Base-by-base conservation (phyloP, 148 eudicot genomes). In the Drosera capensis region DNA sequence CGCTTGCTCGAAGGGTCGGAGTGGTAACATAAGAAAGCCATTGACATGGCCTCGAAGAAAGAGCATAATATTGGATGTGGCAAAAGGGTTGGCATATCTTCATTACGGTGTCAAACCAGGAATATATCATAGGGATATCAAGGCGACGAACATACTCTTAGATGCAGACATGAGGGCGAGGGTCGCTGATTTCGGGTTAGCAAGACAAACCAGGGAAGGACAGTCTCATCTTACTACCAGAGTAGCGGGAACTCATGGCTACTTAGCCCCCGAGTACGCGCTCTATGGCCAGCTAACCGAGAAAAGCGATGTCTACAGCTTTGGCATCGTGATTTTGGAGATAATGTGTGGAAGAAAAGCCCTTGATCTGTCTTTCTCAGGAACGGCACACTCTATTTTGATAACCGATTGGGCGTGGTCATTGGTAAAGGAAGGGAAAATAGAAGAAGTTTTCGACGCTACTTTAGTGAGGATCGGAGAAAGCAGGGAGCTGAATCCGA, bases 341-440 rank as follows among this genome's bases (percentile, higher is more conserved):
- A 80, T 71, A 3, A 70, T 85, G 86, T 74, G 90, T 46, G 90
- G 90, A 36, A 77, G 79, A 52, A 85, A 70, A 56, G 95, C 86
- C 16, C 80, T 85, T 48, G 95, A 85, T 65, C 50, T 80, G 13
- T 66, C 85, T 7, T 67, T 66, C n/a, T 38, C 72, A 9, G 79
- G 66, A 25, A 64, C 85, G 1, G 64, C 84, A 5, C 70, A 66
- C n/a, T 57, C 74, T 8, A 71, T 84, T 39, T 47, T 80, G 31
- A 60, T 85, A 46, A 80, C 90, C 0, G 90, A 84, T 57, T 84
- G 82, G 90, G 95, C 79, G 20, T 85, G 95, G 90, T 71, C 82
- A 1, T 62, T 74, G 25, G 76, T 74, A 44, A 85, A 77, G 55
- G 65, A 58, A 3, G 90, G 74, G 22, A 72, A 48, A 40, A 34